Base-by-base conservation (phyloP, 805 yeast species). In the Metschnikowia amazonensis region DNA sequence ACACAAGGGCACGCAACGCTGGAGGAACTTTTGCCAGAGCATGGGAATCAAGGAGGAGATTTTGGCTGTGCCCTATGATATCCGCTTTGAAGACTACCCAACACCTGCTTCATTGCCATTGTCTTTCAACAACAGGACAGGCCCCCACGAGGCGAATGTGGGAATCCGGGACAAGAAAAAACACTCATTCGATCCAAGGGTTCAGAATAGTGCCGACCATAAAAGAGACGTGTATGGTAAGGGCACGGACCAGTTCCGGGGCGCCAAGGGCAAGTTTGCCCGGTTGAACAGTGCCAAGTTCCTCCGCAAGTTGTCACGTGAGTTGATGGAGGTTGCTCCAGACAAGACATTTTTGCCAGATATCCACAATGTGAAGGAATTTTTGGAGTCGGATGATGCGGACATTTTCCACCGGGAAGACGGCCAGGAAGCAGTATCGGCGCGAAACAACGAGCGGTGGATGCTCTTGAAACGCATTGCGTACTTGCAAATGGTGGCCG, bases 51-150 rank as follows among this genome's bases (percentile, higher is more conserved):
- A 29, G 9, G 24, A 29, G 5, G 42, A 48, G 8, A 38, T 53
- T 4, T 39, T 43, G 17, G 45, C 52, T 7, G 50, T 49, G 4
- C 55, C 65, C 14, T 60, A 57, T n/a, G 69, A 65, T 33, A 46
- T 58, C 6, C 28, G 45, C n/a, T 57, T 58, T 29, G 60, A 57
- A 20, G 59, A 56, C 7, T 63, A 60, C 13, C 51, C 50, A 1
- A 58, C 58, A 3, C 72, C 75, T 6, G 51, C 68, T 33, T 59
- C 75, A 1, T 57, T 69, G 30, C 74, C 75, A 2, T 51, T 67
- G n/a, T 82, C 96, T 0, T 92, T 90, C 67, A 92, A 90, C 62
- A 81, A 87, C 59, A 75, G 95, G 57, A 95, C 96, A 0, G 96
- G 97, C 24, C 56, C 68, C 0, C 68, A 66, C 45, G 84, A 77